Base-by-base conservation (phyloP, 1,139 yeast genomes). In the Chernovozyma aurita region DNA sequence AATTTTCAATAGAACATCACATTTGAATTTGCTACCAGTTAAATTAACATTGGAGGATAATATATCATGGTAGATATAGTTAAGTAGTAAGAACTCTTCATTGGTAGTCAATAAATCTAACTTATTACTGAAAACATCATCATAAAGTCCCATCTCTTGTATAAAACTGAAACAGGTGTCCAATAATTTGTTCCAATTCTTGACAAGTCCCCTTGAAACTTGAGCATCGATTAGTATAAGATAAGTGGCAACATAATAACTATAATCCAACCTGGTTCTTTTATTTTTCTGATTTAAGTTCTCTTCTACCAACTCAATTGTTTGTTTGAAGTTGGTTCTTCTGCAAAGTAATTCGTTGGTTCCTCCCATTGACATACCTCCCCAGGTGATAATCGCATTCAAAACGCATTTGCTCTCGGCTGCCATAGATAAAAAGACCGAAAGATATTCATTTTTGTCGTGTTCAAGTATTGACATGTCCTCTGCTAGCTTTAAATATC, bases 331-430 rank as follows among this genome's bases (percentile, higher is more conserved):
- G 11, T 27, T 26, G 8, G 16, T 17, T 5, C 35, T 20, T 27
- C 28, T 20, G 16, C 31, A 32, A 4, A 13, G 22, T 30, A 39
- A 37, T 14, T 45, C 51, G 30, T 33, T 34, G 21, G 42, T 42
- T 29, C 47, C 39, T 13, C 38, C 42, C 9, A 49, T 40, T 20
- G 51, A 42, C 33, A 49, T 39, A 15, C 42, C 43, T 17, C 39
- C 36, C 50, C 52, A 47, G 36, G 37, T 24, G 7, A 37, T 12
- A 7, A 37, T 17, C 5, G 40, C 27, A 14, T 22, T 20, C 13
- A 37, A 20, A 7, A 37, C 40, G 13, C 26, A 22, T 22, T 17
- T 7, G 22, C 33, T 37, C 25, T 31, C 24, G 11, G 13, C 16
- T 8, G 34, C 40, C 18, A 34, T 13, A 4, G 18, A 24, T 3